Evolutionary conservation across 306 rosid genomes (phyloP), one percentile per base, ranked within the genome.

Genomic region (Sindora glabra): DNA sequence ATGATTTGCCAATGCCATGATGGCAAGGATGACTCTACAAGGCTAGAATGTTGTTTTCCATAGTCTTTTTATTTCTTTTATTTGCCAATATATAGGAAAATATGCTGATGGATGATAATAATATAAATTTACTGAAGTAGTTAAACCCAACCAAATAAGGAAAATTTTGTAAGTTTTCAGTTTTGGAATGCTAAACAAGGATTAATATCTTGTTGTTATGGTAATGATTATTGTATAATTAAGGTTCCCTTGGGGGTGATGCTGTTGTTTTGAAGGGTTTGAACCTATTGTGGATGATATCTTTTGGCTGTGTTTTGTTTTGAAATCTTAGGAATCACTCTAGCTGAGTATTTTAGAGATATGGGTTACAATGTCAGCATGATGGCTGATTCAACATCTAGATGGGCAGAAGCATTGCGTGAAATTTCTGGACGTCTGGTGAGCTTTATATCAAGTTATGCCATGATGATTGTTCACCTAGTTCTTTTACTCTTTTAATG

Each of bases 331-430:
- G 99, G 99, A 69, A 94, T 94, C 77, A 94, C 99, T 53, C 72
- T 94, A 62, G 99, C 99, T 3, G 99, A 94, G 73, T 94, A 94
- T 69, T 94, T 94, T 48, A 94, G 99, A 89, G 99, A 94, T 74
- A 94, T 94, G 99, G 99, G 99, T 45, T 86, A 94, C 80, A 94
- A 94, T 75, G 99, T 94, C 64, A 94, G 99, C 71, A 94, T 94
- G 99, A 94, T 94, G 99, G 99, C 99, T 52, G 99, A 94, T 79
- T 94, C 99, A 45, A 94, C 99, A 13, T 94, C 99, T 69, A 79
- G 99, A 67, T 94, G 99, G 99, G 99, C 99, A 45, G 99, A 94
- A 71, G 99, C 99, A 68, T 78, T 94, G 81, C 99, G 99, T 82
- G 99, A 94, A 72, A 94, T 94, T 62, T 94, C 99, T 60, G 99